phyloP scores from a whole-genome alignment of 2,329 filamentous ascomycete species.

The Aspergillus sp. region DNA sequence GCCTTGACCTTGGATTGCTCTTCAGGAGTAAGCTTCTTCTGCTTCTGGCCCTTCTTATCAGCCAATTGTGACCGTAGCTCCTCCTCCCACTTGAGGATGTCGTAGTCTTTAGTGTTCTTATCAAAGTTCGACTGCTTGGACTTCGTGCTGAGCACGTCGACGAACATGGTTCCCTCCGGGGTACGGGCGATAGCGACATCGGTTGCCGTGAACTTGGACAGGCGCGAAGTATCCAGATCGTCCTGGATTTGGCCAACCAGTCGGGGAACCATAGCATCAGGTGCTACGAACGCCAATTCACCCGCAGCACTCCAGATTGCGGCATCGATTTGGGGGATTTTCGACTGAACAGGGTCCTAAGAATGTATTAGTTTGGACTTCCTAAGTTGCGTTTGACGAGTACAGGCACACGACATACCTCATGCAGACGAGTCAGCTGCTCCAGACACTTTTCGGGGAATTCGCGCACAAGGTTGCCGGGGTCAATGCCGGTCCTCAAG shows the following conservation, averaged over 20 bases:
- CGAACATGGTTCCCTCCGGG: constrained; percentile 80
- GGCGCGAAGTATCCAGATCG: constrained; percentile 70
- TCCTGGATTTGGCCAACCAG: constrained; percentile 72
- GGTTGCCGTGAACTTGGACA: constrained; percentile 74
- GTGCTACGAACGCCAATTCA: constrained; percentile 90
- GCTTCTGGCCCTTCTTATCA: constrained; percentile 81
- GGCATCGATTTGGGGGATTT: constrained; percentile 48
- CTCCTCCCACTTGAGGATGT: constrained; percentile 95
- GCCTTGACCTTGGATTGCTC: constrained; percentile 88
- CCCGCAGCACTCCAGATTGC: constrained; percentile 84
- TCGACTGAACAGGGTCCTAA: constrained; percentile 38
- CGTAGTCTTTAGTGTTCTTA: constrained; percentile 93
- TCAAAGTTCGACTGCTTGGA: constrained; percentile 67
- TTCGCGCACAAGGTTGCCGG: constrained; percentile 71
- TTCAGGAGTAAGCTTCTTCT: constrained; percentile 87
- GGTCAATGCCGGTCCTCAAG: constrained; percentile 77
- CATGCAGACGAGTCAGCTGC: constrained; percentile 62
- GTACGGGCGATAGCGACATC: constrained; percentile 94
- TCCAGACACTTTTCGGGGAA: constrained; percentile 66
- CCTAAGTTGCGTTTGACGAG: neutral
- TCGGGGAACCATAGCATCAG: constrained; percentile 73
- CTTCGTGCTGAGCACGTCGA: constrained; percentile 89
- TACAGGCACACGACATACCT: constrained; percentile 48
- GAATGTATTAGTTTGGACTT: constrained; percentile 3
- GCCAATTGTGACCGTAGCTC: constrained; percentile 84